phyloP scores from a whole-genome alignment of 176 grass and related monocot genomes.

The Themeda triandra region DNA sequence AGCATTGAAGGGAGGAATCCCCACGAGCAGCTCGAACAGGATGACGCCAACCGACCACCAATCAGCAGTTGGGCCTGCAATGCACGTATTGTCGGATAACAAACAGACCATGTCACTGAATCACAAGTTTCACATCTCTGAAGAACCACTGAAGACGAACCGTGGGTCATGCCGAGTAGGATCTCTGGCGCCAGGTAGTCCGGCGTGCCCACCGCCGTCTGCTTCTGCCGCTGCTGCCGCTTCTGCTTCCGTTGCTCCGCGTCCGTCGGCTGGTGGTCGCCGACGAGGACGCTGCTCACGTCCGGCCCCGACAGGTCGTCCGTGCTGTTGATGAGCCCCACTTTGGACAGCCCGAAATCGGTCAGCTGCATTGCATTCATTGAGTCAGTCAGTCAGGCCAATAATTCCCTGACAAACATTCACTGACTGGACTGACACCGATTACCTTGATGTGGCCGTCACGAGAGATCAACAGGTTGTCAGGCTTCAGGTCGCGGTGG shows the following conservation, averaged over 20 bases:
- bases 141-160: conserved; percentile 32
- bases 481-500: conserved; percentile 88
- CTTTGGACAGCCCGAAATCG: conserved; percentile 96
- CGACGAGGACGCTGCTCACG: conserved; percentile 66
- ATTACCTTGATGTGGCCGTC: conserved; percentile 85
- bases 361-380: conserved; percentile 53
- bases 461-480: conserved; percentile 84
- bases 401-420: not conserved
- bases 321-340: conserved; percentile 99
- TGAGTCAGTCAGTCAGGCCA: not conserved
- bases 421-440: no score
- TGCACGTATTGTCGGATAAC: not conserved
- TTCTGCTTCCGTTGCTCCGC: conserved; percentile 67
- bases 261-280: conserved; percentile 47
- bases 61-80: conserved; percentile 77
- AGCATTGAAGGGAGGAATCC: conserved; percentile 96
- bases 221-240: conserved; percentile 74
- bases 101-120: not conserved
- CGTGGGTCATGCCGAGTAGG: conserved; percentile 86
- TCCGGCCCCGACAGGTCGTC: conserved; percentile 95
- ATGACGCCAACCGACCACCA: conserved; percentile 99
- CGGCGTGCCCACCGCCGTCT: conserved; percentile 90
- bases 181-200: conserved; percentile 99
- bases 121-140: not conserved
- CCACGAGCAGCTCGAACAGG: conserved; percentile 92